phyloP scores from a whole-genome alignment of 1,284 basidiomycete genomes.

The Austroboletus novae-zelandiae region DNA sequence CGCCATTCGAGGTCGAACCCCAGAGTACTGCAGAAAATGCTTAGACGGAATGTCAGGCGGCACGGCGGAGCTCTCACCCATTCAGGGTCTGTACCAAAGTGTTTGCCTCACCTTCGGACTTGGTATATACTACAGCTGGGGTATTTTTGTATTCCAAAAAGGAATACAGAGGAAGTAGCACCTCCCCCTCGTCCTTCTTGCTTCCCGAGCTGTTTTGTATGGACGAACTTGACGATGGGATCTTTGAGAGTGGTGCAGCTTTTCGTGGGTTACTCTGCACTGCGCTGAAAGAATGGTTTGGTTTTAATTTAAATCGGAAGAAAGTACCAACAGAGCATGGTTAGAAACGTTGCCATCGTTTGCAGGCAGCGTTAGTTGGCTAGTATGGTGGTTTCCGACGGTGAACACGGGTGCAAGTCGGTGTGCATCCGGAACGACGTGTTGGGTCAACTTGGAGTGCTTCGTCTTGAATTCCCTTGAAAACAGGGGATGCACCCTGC shows the following conservation, averaged over 20 bases:
- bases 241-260: background rate
- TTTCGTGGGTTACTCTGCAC: background rate
- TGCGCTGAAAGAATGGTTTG: no score
- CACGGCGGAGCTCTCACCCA: slow-evolving; percentile 31
- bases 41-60: no score
- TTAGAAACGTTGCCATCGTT: background rate
- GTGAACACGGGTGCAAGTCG: background rate
- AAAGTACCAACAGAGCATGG: no score
- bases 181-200: slow-evolving; percentile 5
- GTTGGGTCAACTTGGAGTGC: background rate
- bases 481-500: slow-evolving; percentile 19
- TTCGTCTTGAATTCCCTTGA: slow-evolving; percentile 15
- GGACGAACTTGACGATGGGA: slow-evolving; percentile 4
- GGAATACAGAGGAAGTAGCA: slow-evolving; percentile 36
- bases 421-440: no score
- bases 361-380: background rate
- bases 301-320: no score
- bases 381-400: background rate
- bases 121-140: slow-evolving; percentile 41
- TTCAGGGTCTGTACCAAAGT: slow-evolving; percentile 39
- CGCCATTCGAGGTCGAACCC: slow-evolving; percentile 67
- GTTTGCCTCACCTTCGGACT: slow-evolving; percentile 42
- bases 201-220: background rate
- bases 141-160: slow-evolving; percentile 36
- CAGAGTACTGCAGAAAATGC: slow-evolving; percentile 40